A percentile compares a stretch with the other conserved stretches of the same genome.
phyloP scores from a whole-genome alignment of 176 grass and related monocot species.

The Oryza glumipatula region DNA sequence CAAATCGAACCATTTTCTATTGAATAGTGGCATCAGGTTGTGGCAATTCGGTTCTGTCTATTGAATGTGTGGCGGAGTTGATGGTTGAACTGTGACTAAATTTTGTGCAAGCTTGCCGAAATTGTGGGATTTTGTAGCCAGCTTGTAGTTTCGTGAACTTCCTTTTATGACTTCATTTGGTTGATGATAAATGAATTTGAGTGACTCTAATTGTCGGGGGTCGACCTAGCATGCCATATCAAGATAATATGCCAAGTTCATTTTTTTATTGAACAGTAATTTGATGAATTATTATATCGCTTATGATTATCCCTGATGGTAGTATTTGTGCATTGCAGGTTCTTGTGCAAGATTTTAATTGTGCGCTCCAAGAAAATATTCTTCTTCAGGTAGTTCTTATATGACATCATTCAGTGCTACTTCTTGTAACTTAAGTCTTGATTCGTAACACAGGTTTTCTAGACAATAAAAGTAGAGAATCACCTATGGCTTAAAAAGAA shows the following conservation, averaged over 20 bases:
- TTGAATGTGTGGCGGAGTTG: background rate
- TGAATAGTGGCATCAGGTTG: background rate
- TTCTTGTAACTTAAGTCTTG: background rate
- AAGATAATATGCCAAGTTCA: conserved; percentile 7
- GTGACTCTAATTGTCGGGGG: background rate
- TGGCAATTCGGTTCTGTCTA: conserved; percentile 9
- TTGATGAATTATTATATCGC: background rate
- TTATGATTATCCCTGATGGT: background rate
- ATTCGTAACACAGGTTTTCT: background rate
- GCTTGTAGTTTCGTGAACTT: conserved; percentile 19
- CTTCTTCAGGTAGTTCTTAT: conserved; percentile 79
- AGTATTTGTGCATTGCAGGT: conserved; percentile 53
- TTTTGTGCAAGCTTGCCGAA: conserved; percentile 6
- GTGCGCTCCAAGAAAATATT: conserved; percentile 93
- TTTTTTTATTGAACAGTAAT: conserved; percentile 29
- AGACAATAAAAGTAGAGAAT: background rate
- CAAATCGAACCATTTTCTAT: too few species aligned
- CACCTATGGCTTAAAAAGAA: background rate
- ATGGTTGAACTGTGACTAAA: conserved; percentile 10
- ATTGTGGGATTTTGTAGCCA: background rate
- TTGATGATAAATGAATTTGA: background rate
- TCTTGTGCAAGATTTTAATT: conserved; percentile 94
- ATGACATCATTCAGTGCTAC: background rate
- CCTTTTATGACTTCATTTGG: background rate
- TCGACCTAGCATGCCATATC: background rate